phyloP scores from a whole-genome alignment of 257 asterid species.

The Leonotis leonurus region DNA sequence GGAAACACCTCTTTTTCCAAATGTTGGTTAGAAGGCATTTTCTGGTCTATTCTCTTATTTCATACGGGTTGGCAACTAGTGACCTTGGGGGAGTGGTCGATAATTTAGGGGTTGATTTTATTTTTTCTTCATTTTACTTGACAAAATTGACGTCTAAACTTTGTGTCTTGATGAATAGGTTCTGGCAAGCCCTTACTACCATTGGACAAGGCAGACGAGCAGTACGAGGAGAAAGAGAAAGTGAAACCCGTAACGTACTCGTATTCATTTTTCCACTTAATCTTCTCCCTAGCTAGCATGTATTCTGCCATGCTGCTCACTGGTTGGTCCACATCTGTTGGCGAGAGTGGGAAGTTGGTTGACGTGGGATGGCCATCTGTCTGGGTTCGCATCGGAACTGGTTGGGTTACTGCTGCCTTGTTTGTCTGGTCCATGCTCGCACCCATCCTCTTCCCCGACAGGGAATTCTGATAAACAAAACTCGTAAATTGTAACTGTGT shows the following conservation, averaged over 20 bases:
- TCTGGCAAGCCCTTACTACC: conserved; percentile 85
- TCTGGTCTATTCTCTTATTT: too few relatives aligned
- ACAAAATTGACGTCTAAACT: too few relatives aligned
- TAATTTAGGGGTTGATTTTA: too few relatives aligned
- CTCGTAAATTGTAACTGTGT: background rate
- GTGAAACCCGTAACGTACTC: conserved; percentile 77
- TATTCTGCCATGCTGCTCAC: conserved; percentile 92
- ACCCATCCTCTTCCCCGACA: conserved; percentile 68
- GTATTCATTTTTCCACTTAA: conserved; percentile 81
- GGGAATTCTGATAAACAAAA: conserved; percentile 68
- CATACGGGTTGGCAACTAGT: too few relatives aligned
- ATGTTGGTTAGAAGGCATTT: background rate
- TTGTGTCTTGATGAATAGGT: conserved; percentile 18
- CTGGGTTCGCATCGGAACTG: conserved; percentile 74
- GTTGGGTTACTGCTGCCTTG: conserved; percentile 82
- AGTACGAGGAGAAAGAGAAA: conserved; percentile 49
- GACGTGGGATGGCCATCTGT: conserved; percentile 96
- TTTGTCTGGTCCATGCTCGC: conserved; percentile 79
- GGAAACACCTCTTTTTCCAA: background rate
- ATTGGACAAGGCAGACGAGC: conserved; percentile 63
- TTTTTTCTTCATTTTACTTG: background rate
- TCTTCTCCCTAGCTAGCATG: conserved; percentile 92
- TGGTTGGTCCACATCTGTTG: conserved; percentile 91
- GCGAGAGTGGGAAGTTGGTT: conserved; percentile 86
- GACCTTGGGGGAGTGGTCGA: too few relatives aligned